Base-by-base conservation (phyloP, 257 asterid species). In the Perilla frutescens region DNA sequence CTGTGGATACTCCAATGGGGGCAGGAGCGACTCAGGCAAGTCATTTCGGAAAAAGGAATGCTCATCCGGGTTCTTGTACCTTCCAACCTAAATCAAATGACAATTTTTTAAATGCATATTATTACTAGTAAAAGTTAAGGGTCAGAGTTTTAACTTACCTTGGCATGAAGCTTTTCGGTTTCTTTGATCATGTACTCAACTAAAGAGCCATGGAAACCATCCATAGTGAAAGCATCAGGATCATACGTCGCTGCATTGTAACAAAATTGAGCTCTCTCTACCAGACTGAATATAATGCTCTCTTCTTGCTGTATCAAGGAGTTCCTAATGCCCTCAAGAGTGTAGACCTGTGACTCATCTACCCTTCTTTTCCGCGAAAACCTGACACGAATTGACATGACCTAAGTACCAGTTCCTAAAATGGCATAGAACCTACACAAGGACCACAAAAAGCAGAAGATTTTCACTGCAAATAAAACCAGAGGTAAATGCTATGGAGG, bases 141-240 rank as follows among this genome's bases (percentile, higher is more conserved):
- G 3, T 47, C n/a, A 4, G 40, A 29, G 49, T 5, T 36, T 13
- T 12, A 9, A 65, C 72, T 43, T 78, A 87, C 98, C 82, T 66
- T 86, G 2, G 93, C 92, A 12, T 92, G 97, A 74, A 92, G 90
- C 88, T 80, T 90, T 81, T 92, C 98, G 15, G 96, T 90, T 87
- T 82, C 94, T 80, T 68, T 85, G 74, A 92, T 81, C 81, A 92
- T 88, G 82, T 83, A 92, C 82, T 90, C 96, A 20, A 86, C 83
- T 82, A 92, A 79, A 73, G 97, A 92, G 62, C 96, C 96, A 47
- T 45, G 74, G 73, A 87, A 90, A 61, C 87, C 97, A 47, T 90
- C 90, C 82, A 87, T 75, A 64, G 62, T 15, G 71, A 92, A 81
- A 50, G 85, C 87, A 63, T 83, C 75, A 4, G 96, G 83, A 60